Conservation (phyloP, 345 rosid genomes). For the Firmiana major region DNA sequence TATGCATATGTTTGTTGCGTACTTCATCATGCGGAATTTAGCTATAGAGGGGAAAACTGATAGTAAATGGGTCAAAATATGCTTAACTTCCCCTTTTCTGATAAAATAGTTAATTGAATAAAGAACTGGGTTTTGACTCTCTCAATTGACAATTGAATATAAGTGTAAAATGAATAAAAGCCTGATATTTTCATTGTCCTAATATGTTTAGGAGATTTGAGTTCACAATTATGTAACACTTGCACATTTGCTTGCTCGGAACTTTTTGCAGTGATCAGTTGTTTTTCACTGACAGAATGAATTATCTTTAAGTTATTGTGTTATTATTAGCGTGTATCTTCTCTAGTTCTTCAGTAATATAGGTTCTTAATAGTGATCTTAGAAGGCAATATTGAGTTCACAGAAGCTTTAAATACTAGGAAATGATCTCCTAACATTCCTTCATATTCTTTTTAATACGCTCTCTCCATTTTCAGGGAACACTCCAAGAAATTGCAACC, state of each 20-base stretch:
- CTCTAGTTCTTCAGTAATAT: not conserved
- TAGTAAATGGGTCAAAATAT: not conserved
- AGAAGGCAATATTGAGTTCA: not conserved
- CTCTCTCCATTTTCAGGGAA: constrained; percentile 40
- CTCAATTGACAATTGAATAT: not conserved
- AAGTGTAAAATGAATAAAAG: not conserved
- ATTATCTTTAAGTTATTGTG: not conserved
- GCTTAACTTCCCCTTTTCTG: not conserved
- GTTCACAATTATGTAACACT: too few species aligned
- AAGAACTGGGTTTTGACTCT: not conserved
- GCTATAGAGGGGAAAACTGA: not conserved
- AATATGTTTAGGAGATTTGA: not conserved
- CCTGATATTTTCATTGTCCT: not conserved
- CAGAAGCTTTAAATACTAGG: not conserved
- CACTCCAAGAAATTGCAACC: constrained; percentile 65
- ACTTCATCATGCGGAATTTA: not conserved
- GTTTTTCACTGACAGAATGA: too few species aligned
- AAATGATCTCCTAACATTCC: not conserved
- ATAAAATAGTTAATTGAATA: not conserved
- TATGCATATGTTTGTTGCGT: not conserved
- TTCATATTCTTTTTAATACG: not conserved
- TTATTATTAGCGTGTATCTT: not conserved
- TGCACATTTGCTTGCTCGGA: not conserved
- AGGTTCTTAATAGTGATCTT: not conserved
- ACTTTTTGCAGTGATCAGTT: too few species aligned